Conservation (phyloP, 805 yeast genomes). For the Starmerella bombi region DNA sequence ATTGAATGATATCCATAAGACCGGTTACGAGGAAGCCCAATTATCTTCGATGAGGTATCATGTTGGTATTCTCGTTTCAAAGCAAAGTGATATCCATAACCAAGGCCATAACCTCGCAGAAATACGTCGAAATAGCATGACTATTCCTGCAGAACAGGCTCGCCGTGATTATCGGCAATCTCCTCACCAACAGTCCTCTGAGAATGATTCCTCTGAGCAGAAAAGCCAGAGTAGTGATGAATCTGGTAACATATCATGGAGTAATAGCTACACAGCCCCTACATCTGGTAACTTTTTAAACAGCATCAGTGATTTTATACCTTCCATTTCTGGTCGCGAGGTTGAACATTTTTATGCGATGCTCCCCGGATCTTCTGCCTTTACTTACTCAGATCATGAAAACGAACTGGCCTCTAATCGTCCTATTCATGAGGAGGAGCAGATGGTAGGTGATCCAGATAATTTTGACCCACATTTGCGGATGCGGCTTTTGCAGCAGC, state of each 20-base stretch:
- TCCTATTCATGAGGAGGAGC: constrained; percentile 16
- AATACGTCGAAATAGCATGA: not conserved
- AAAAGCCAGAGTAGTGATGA: not conserved
- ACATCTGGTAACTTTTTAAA: not conserved
- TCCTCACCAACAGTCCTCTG: not conserved
- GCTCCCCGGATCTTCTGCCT: constrained; percentile 11
- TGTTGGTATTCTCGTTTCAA: constrained; percentile 8
- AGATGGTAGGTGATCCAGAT: constrained; percentile 17
- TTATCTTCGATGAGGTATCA: constrained; percentile 17
- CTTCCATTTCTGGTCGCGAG: constrained; percentile 16
- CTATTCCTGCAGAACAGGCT: not conserved
- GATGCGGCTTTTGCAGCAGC: constrained; percentile 14
- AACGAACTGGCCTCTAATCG: constrained; percentile 7
- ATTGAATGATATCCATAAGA: constrained; percentile 2
- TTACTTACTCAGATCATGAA: constrained; percentile 10
- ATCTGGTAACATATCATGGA: not conserved
- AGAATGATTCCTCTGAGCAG: not conserved
- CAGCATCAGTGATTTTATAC: constrained; percentile 17
- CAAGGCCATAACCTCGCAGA: not conserved
- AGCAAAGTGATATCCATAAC: not conserved
- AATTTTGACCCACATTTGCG: constrained; percentile 16
- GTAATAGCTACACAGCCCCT: not conserved
- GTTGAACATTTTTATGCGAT: constrained; percentile 19
- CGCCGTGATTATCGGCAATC: not conserved
- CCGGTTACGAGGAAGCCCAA: constrained; percentile 18